Base-by-base conservation (phyloP, 2,329 filamentous ascomycete genomes). In the Fusarium sambucinum region DNA sequence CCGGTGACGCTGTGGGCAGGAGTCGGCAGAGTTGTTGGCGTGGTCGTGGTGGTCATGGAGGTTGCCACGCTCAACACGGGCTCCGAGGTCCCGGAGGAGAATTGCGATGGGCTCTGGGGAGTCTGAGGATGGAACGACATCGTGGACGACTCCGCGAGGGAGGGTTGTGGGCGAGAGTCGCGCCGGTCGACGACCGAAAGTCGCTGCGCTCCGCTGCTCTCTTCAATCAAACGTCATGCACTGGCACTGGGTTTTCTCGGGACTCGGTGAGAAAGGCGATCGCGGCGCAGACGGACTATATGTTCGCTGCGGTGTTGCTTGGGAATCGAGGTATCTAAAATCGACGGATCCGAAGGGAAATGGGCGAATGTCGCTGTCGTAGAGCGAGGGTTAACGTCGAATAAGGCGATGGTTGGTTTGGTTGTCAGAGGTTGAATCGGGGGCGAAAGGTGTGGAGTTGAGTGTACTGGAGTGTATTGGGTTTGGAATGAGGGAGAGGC, bases 51-150 rank as follows among this genome's bases (percentile, higher is more conserved):
- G 56, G 83, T 81, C 76, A 85, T 85, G 58, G 85, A 86, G 70
- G 79, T 82, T 71, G 81, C 82, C 76, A 82, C 81, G 80, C 83
- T 86, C 59, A 80, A 81, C 73, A 79, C 80, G 70, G 79, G 80
- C 73, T 86, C 85, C 76, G 81, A 84, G 70, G 82, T 85, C 73
- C 81, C 84, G 68, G 86, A 85, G 70, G 86, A 88, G 75, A 84
- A 82, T 77, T 88, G 86, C 76, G 86, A 89, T 76, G 88, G 88
- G 77, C 88, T 90, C 83, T 90, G 87, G 77, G 88, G 88, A 73
- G 88, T 90, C 75, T 87, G 87, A 73, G 88, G 88, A 78, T 89
- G 87, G 83, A 87, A 89, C 80, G 86, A 88, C 87, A 90, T 90
- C 78, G 79, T 85, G 81, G 79, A 77, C 74, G 72, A 76, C 78